Conservation (phyloP, 1,284 basidiomycete genomes). For the Malassezia arunalokei region DNA sequence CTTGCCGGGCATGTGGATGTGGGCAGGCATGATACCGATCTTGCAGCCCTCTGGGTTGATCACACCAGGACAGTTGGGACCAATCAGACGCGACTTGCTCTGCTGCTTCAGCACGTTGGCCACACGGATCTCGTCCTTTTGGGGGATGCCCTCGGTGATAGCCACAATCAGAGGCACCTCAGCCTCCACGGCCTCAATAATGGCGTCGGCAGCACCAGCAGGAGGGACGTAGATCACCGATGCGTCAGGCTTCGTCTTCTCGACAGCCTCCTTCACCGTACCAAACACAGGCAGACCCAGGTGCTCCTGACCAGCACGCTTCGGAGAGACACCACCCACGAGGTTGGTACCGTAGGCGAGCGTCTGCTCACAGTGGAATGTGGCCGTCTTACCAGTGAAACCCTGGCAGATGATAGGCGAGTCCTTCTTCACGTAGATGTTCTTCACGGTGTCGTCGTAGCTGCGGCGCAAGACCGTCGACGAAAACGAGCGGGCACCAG, state of each 20-base stretch:
- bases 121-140: conserved; percentile 51
- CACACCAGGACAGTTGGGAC: conserved; percentile 92
- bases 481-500: conserved; percentile 17
- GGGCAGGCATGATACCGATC: conserved; percentile 98
- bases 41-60: conserved; percentile 93
- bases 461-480: conserved; percentile 27
- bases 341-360: conserved; percentile 89
- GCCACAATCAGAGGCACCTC: conserved; percentile 43
- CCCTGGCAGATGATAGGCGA: conserved; percentile 51
- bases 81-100: conserved; percentile 71
- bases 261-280: conserved; percentile 64
- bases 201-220: conserved; percentile 42
- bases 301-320: conserved; percentile 91
- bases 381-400: conserved; percentile 78
- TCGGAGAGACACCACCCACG: conserved; percentile 94
- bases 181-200: conserved; percentile 45
- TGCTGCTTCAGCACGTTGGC: conserved; percentile 87
- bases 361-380: conserved; percentile 92
- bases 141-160: conserved; percentile 46
- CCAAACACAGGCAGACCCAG: conserved; percentile 91
- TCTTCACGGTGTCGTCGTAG: conserved; percentile 80
- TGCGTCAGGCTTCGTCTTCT: conserved; percentile 40
- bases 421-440: conserved; percentile 85
- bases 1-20: conserved; percentile 87
- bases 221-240: conserved; percentile 45